Base-by-base conservation (phyloP, 345 rosid genomes). In the Syzygium aqueum region DNA sequence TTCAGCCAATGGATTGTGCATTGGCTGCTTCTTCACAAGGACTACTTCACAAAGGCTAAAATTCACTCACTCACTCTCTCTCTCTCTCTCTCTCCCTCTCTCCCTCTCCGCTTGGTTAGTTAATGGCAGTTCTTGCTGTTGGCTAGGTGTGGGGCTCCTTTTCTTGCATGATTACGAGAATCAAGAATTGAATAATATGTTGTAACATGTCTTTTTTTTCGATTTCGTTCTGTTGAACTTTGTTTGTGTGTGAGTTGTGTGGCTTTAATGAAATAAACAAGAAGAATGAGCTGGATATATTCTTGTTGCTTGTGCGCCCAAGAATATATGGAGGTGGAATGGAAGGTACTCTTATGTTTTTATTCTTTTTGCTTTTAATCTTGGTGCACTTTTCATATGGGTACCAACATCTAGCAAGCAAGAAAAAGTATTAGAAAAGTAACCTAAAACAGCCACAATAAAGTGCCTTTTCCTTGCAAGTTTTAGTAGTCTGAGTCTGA, bases 1-100 rank as follows among this genome's bases (percentile, higher is more conserved):
- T 97, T 91, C 97, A 88, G 85, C 89, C 95, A 22, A 94, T 90
- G 94, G 98, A 97, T 85, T 97, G 98, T 92, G 95, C 96, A 80
- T 89, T 90, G 22, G 89, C 90, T 85, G 94, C 96, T 63, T 85
- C 89, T 90, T 85, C 94, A 85, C 91, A 90, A 63, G 93, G 95
- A 88, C 94, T 94, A 87, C 94, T 93, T 85, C 89, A 89, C 87
- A 91, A 90, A 84, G 90, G 87, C 85, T 92, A 87, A 82, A 86
- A 73, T 9, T 33, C 19, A 33, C 9, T 46, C 52, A 2, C 5
- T 37, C 28, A 9, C 84, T 80, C 59, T 16, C 28, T 25, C 53
- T 10, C 19, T 17, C 85, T 9, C 27, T 3, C 40, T 37, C 40
- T 37, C 5, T 77, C n/a, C 9, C 84, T 78, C 57, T 16, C 28